Percentiles rank a stretch among this genome's conserved stretches.
Conservation (phyloP, 2,329 filamentous ascomycete genomes). For the Cercospora canescens region DNA sequence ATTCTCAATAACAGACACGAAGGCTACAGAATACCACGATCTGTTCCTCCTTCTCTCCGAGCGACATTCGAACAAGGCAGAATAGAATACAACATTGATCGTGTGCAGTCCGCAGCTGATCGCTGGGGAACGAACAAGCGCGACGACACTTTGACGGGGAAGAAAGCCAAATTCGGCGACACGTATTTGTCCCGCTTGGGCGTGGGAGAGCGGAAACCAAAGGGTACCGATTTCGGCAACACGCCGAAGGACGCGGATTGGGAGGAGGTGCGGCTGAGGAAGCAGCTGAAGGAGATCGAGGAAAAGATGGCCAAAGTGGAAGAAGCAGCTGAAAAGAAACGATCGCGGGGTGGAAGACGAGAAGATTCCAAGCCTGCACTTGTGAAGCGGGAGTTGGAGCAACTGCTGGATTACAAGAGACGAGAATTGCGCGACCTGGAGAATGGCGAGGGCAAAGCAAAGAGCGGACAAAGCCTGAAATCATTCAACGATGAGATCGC, state of each 20-base stretch:
- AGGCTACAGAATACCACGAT: slow-evolving; percentile 88
- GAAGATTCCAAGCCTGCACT: slow-evolving; percentile 82
- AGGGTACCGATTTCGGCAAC: slow-evolving; percentile 86
- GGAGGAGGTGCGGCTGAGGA: slow-evolving; percentile 94
- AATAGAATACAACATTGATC: slow-evolving; percentile 93
- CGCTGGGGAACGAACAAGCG: slow-evolving; percentile 79
- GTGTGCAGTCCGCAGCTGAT: slow-evolving; percentile 62
- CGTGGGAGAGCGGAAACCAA: slow-evolving; percentile 69
- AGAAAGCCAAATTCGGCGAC: slow-evolving; percentile 96
- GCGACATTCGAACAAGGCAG: slow-evolving; percentile 92
- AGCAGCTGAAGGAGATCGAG: slow-evolving; percentile 86
- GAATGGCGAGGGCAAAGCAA: slow-evolving; percentile 66
- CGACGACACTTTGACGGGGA: slow-evolving; percentile 78
- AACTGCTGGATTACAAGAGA: slow-evolving; percentile 92
- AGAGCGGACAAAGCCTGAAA: slow-evolving; percentile 71
- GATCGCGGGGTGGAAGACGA: slow-evolving; percentile 47
- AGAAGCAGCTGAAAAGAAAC: slow-evolving; percentile 57
- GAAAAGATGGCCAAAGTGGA: slow-evolving; percentile 83
- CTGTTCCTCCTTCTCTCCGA: slow-evolving; percentile 86
- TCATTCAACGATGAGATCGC: slow-evolving; percentile 81
- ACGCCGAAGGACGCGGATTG: slow-evolving; percentile 88
- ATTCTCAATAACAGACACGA: slow-evolving; percentile 96
- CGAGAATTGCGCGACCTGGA: slow-evolving; percentile 74
- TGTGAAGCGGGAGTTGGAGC: slow-evolving; percentile 90
- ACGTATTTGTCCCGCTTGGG: slow-evolving; percentile 92